Evolutionary conservation across 805 yeast species (phyloP), one percentile per base, ranked within the genome.

Genomic region (Yamadazyma sp.): DNA sequence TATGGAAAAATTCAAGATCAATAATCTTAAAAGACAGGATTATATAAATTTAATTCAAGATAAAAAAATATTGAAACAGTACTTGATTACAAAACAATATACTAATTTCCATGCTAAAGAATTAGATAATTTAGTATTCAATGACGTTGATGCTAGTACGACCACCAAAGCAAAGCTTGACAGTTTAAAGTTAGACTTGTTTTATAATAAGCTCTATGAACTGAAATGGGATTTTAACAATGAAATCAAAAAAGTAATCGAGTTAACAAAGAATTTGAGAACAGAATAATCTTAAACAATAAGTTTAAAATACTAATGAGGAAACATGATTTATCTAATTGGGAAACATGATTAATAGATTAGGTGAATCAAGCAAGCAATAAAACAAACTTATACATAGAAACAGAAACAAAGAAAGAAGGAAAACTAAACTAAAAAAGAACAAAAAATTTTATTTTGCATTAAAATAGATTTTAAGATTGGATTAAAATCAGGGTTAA

Each of bases 21-120:
- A 43, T 21, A 34, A 46, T 11, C 35, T 60, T 8, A 31, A 52
- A 1, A 32, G 40, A n/a, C 40, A 50, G 6, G 65, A 61, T 36
- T 48, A 56, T 38, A 23, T 44, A 11, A 53, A 56, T 18, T 41
- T 64, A 9, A 36, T 64, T n/a, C 39, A 48, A 16, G 44, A 58
- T 33, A 45, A 49, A 29, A 36, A 38, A 16, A 37, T 62, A 13
- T 49, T 64, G 27, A 51, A 50, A 31, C 58, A 56, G 22, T 62
- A 47, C 35, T 27, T 45, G n/a, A 40, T 36, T 19, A 47, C 56
- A 5, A 37, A 36, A 27, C 37, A 51, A 14, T 44, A 51, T 30
- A 58, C 69, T 1, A 38, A 39, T n/a, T 44, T 45, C 27, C 70
- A 64, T 43, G 49, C 47, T 18, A 20, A 39, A 4, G 68, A 62